A percentile compares a stretch with the other conserved stretches of the same genome.
phyloP scores from a whole-genome alignment of 257 asterid species.

The Scutellaria galericulata region DNA sequence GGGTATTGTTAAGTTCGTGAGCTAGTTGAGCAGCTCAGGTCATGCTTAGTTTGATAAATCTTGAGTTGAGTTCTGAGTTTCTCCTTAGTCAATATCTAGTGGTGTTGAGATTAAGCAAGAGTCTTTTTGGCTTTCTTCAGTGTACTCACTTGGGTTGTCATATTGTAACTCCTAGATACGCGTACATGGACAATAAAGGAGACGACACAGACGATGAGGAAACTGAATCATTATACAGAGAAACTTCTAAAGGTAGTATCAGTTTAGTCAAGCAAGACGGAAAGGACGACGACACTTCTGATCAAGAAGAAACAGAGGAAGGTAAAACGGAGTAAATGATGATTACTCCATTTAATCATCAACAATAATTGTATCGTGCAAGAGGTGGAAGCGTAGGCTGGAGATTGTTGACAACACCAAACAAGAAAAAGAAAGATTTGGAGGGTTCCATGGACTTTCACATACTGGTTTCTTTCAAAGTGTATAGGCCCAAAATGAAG shows the following conservation, averaged over 20 bases:
- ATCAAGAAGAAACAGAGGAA: slow-evolving; percentile 63
- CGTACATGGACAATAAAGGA: slow-evolving; percentile 80
- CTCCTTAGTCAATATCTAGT: background rate
- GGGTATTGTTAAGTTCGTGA: background rate
- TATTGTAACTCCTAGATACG: slow-evolving; percentile 59
- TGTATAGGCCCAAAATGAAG: slow-evolving; percentile 45
- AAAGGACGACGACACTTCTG: slow-evolving; percentile 57
- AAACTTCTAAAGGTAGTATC: slow-evolving; percentile 69
- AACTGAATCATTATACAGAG: slow-evolving; percentile 66
- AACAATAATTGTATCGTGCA: slow-evolving; percentile 21
- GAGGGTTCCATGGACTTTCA: slow-evolving; percentile 22
- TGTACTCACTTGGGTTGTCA: slow-evolving; percentile 9
- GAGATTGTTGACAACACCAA: slow-evolving; percentile 16
- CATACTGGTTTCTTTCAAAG: slow-evolving; percentile 10
- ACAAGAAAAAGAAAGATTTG: background rate
- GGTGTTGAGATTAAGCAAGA: background rate
- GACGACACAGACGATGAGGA: slow-evolving; percentile 79
- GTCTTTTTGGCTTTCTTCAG: slow-evolving; percentile 16
- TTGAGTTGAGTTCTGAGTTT: background rate
- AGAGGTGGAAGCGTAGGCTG: slow-evolving; percentile 24
- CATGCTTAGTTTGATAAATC: background rate
- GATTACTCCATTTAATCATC: background rate
- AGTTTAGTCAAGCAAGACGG: slow-evolving; percentile 65
- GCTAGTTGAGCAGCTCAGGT: background rate
- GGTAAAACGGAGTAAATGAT: slow-evolving; percentile 61